Base-by-base conservation (phyloP, 495 filamentous ascomycete genomes). In the Neurospora sublineolata region DNA sequence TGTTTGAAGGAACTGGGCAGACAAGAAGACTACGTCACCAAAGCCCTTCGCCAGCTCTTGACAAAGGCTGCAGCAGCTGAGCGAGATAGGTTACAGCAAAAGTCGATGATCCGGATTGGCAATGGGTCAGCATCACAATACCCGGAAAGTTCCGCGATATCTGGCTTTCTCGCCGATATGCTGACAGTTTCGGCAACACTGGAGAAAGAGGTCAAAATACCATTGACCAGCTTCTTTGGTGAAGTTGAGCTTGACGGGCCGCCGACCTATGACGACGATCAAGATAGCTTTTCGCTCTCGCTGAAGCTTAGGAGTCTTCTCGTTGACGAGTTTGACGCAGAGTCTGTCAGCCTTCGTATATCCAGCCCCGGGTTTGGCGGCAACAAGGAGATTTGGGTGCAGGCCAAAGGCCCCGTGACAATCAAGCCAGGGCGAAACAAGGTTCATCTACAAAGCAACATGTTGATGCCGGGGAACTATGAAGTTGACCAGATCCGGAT, bases 1-100 rank as follows among this genome's bases (percentile, higher is more conserved):
- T 97, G 93, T 80, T 85, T 98, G 68, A 91, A 93, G 76, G 84
- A 92, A 75, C 85, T 97, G 23, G 80, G 89, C 52, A 86, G 87
- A 20, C 87, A 87, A 72, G 92, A 94, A 58, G 94, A 97, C 69
- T 96, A 94, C 75, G 87, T 93, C 68, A 88, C 87, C 46, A 87
- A 87, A 18, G 87, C 91, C 30, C 82, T 93, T 39, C 83, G 96
- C 16, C 89, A 90, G 74, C 83, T 97, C 14, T 77, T 98, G 38
- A 87, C 89, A 7, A 95, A 94, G 80, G 89, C 87, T 52, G 88
- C 91, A n/a, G 77, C 82, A 11, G 83, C 83, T 3, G 86, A 88
- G 74, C 83, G 81, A 73, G 84, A 85, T 4, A 83, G 83, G 33
- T 72, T 85, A 18, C 75, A 76, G 38, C 77, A 82, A 23, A 84